Base-by-base conservation (phyloP, 306 rosid genomes). In the Fragaria ananassa region DNA sequence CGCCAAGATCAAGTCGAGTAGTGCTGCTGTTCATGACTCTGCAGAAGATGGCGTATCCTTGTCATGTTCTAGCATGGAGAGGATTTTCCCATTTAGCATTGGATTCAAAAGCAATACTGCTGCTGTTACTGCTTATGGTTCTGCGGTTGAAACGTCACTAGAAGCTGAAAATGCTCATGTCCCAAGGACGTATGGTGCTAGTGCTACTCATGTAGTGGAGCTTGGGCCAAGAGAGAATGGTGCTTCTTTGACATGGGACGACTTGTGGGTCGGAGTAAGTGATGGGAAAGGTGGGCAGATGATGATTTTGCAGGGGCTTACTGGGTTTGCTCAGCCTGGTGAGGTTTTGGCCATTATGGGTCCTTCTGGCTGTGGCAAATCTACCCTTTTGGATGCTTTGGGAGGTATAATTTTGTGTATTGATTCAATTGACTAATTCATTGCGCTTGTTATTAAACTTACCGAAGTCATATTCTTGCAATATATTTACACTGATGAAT, bases 321-420 rank as follows among this genome's bases (percentile, higher is more conserved):
- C 85, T 2, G 87, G 89, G 31, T 91, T 77, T 80, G 97, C 90
- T 57, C 80, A 78, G 6, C 90, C 90, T 13, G 97, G 91, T 2
- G 78, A 82, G 69, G 78, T 88, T 17, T 71, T 91, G 74, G 95
- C 97, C 21, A 84, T 91, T n/a, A 89, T 91, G 95, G 97, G 97
- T 45, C 94, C 93, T 75, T 89, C 94, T 50, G 95, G 97, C 11
- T 87, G 57, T 69, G 95, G 95, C 71, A 91, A 91, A 45, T 84
- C 92, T 0, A 87, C 94, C 8, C 93, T 91, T 68, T 39, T 39
- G 42, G 42, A 39, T 39, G 42, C 42, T 39, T 39, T 39, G 42
- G 42, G 8, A 39, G 42, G 42, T 39, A 39, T 7, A 39, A 39
- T 5, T 39, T 39, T 39, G 42, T 39, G 42, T 3, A 39, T 6